These are phyloP conservation scores for Leccinum fallax DNA, from an alignment of 1,284 basidiomycete species.

Conservation along the genomic window DNA sequence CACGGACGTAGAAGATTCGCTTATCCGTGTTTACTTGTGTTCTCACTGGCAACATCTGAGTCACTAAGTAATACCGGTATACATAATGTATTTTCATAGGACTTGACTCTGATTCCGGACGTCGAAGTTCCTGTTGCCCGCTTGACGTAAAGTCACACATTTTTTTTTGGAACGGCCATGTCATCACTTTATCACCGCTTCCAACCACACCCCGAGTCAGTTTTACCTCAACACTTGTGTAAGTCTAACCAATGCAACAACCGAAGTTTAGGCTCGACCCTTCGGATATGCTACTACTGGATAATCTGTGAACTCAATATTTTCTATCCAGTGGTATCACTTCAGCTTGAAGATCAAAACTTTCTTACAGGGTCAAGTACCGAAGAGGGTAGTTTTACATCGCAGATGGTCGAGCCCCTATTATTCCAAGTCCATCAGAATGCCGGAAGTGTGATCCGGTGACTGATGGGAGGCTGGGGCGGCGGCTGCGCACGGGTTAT, in stretches of 20 bases:
- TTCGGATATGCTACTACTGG: too few species aligned
- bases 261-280: too few species aligned
- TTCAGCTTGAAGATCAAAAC: neutral
- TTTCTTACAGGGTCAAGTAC: neutral
- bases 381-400: neutral
- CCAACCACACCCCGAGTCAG: too few species aligned
- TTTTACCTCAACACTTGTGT: too few species aligned
- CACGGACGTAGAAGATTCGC: constrained; percentile 10
- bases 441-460: neutral
- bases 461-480: neutral
- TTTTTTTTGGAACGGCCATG: too few species aligned
- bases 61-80: too few species aligned
- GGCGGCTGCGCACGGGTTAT: neutral
- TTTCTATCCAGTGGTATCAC: neutral
- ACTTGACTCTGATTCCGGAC: too few species aligned
- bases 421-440: neutral
- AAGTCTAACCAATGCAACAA: too few species aligned
- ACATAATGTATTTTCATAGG: too few species aligned
- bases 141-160: too few species aligned
- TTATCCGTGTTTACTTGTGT: neutral
- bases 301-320: neutral
- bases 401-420: neutral
- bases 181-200: too few species aligned
- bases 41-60: neutral
- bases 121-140: too few species aligned